Conservation (phyloP, 805 yeast genomes). For the Starmera dryadoides region DNA sequence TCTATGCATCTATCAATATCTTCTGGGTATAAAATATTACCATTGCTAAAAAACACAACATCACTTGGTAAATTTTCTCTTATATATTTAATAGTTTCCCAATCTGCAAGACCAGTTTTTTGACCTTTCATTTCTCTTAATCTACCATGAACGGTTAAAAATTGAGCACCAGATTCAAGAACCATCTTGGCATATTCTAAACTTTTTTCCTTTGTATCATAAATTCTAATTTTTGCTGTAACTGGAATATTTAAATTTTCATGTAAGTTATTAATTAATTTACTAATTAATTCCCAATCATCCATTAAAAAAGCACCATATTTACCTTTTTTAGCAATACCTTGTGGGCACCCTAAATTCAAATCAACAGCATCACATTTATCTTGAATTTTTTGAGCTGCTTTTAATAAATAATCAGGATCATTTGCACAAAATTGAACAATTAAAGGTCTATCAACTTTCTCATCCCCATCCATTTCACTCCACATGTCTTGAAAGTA, state of each 20-base stretch:
- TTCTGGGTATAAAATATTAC: conserved; percentile 85
- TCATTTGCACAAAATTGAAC: conserved; percentile 98
- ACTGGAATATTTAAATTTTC: conserved; percentile 76
- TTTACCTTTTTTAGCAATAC: conserved; percentile 89
- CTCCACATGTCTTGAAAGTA: conserved; percentile 74
- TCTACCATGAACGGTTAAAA: conserved; percentile 90
- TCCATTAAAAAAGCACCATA: conserved; percentile 97
- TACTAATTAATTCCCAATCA: conserved; percentile 81
- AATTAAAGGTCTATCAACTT: conserved; percentile 73
- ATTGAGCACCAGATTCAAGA: conserved; percentile 89
- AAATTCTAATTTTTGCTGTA: conserved; percentile 91
- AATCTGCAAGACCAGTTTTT: conserved; percentile 90
- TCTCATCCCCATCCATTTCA: conserved; percentile 62
- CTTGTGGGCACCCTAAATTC: conserved; percentile 97
- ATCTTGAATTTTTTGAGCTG: conserved; percentile 75
- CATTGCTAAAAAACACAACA: conserved; percentile 90
- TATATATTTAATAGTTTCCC: conserved; percentile 70
- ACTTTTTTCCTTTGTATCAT: conserved; percentile 75
- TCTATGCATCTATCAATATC: conserved; percentile 68
- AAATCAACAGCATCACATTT: conserved; percentile 94
- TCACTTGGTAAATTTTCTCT: conserved; percentile 71
- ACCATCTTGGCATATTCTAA: conserved; percentile 86
- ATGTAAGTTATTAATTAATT: conserved; percentile 67
- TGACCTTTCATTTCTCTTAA: conserved; percentile 98
- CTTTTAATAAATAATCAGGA: conserved; percentile 71